Conservation (phyloP, 805 yeast species). For the Sugiyamaella smithiae region DNA sequence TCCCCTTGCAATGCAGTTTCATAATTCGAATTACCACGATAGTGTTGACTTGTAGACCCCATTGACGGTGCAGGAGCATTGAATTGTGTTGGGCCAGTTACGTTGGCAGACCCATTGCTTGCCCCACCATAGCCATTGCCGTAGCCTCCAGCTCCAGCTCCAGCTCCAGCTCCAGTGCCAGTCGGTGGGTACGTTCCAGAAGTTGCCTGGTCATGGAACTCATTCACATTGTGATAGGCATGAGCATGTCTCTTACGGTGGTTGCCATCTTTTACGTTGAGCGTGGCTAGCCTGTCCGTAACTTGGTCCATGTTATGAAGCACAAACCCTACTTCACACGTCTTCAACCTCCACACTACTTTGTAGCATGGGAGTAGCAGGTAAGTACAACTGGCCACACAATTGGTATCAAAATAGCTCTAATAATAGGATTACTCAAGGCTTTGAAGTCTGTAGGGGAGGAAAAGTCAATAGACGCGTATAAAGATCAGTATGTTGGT, state of each 20-base stretch:
- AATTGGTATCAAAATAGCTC: neutral
- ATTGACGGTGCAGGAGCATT: too few relatives aligned
- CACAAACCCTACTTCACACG: too few relatives aligned
- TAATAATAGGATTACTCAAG: conserved; percentile 72
- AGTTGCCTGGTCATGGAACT: neutral
- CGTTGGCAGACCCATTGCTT: neutral
- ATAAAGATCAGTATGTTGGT: conserved; percentile 74
- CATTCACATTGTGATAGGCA: conserved; percentile 16
- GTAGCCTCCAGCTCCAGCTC: neutral
- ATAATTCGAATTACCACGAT: neutral
- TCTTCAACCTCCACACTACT: too few relatives aligned
- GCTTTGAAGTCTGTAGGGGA: conserved; percentile 71
- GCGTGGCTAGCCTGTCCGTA: conserved; percentile 2
- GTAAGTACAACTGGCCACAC: conserved; percentile 12
- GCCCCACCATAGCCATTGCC: neutral
- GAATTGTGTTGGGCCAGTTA: too few relatives aligned
- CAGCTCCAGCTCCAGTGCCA: conserved; percentile 1
- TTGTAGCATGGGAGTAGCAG: conserved; percentile 24
- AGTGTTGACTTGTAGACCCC: too few relatives aligned
- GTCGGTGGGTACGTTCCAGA: too few relatives aligned
- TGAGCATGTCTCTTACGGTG: conserved; percentile 20
- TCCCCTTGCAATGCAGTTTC: neutral
- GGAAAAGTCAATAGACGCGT: conserved; percentile 53
- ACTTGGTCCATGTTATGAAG: conserved; percentile 2
- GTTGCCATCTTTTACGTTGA: conserved; percentile 20